A percentile compares a stretch with the other conserved stretches of the same genome.
Conservation (phyloP, 164 flowering plant genomes). For the Saururus chinensis region DNA sequence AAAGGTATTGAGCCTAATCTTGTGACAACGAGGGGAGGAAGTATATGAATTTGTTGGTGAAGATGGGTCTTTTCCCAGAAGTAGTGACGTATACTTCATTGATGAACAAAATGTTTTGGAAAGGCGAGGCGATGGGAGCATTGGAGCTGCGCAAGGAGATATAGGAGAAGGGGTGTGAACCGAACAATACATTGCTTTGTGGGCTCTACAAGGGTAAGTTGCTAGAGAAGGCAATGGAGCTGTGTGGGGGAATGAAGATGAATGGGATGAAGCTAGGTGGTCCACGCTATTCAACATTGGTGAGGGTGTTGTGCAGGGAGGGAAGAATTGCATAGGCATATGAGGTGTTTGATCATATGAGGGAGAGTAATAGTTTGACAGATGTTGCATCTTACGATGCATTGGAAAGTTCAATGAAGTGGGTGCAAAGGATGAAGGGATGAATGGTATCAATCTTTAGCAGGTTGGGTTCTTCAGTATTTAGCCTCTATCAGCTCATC, state of each 20-base stretch:
- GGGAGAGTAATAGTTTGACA: conserved; percentile 67
- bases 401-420: conserved; percentile 56
- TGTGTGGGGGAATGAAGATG: conserved; percentile 52
- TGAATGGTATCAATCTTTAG: conserved; percentile 13
- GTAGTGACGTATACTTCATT: conserved; percentile 73
- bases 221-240: conserved; percentile 52
- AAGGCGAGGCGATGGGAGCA: conserved; percentile 63
- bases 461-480: not conserved
- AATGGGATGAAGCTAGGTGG: conserved; percentile 59
- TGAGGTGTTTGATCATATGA: conserved; percentile 78
- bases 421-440: conserved; percentile 48
- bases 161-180: conserved; percentile 65
- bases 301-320: conserved; percentile 63
- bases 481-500: too few species aligned
- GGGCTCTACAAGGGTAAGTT: conserved; percentile 67
- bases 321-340: conserved; percentile 74
- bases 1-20: conserved; percentile 74
- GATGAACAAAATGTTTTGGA: conserved; percentile 93
- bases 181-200: conserved; percentile 74
- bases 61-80: conserved; percentile 71
- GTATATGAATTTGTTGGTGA: conserved; percentile 51
- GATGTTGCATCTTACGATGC: conserved; percentile 62
- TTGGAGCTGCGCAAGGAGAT: conserved; percentile 55
- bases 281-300: conserved; percentile 57
- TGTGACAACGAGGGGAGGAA: conserved; percentile 64